phyloP scores from a whole-genome alignment of 768 basidiomycete species.

The Pholiota microspora region DNA sequence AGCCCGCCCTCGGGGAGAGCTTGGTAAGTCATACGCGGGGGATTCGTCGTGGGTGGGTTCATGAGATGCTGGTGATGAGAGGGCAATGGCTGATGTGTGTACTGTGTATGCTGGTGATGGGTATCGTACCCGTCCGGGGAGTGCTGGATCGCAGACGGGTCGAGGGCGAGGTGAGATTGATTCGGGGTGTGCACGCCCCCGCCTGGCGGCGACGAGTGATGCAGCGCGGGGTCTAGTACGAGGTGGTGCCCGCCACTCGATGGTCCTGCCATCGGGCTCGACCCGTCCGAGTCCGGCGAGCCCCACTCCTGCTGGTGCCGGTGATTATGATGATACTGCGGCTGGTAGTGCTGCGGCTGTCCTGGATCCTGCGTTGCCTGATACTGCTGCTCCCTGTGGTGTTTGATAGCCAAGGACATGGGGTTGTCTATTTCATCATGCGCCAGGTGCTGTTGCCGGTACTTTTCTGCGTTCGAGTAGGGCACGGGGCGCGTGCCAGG shows the following conservation, averaged over 20 bases:
- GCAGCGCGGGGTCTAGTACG: slow-evolving; percentile 13
- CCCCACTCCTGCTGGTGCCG: neutral
- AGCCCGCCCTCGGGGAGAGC: too few relatives aligned
- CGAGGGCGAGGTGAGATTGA: neutral
- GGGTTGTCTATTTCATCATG: too few relatives aligned
- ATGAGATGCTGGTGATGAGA: neutral
- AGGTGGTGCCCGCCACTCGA: neutral
- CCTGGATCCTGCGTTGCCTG: neutral
- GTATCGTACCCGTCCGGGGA: slow-evolving; percentile 9
- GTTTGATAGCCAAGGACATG: too few relatives aligned
- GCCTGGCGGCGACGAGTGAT: neutral
- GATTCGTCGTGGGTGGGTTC: too few relatives aligned
- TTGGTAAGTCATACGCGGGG: too few relatives aligned
- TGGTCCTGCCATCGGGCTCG: neutral
- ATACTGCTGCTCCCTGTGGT: neutral
- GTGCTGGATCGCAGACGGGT: slow-evolving; percentile 19
- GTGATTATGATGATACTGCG: neutral
- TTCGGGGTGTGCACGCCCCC: slow-evolving; percentile 2
- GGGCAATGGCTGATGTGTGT: neutral
- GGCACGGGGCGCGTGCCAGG: too few relatives aligned
- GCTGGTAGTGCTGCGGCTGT: too few relatives aligned
- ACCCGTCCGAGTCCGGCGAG: neutral
- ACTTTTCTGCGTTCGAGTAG: too few relatives aligned
- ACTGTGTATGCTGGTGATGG: neutral
- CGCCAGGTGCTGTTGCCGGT: too few relatives aligned